phyloP scores from a whole-genome alignment of 2,329 filamentous ascomycete genomes.

The Alternaria dauci region DNA sequence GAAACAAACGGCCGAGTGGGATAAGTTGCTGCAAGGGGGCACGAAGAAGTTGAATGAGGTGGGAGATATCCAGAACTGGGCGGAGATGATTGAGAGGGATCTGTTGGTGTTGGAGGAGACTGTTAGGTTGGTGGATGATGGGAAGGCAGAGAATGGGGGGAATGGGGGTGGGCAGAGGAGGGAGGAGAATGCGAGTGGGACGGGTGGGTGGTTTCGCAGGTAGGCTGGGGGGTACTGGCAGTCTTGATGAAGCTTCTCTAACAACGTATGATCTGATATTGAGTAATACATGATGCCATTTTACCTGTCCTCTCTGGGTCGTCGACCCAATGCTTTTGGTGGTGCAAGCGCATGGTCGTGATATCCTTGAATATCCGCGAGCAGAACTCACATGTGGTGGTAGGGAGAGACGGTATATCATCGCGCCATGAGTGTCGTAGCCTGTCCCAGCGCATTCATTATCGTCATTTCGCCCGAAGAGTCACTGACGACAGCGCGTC shows the following conservation, averaged over 20 bases:
- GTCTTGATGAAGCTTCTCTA: neutral
- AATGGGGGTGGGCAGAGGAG: constrained; percentile 22
- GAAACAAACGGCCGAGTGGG: constrained; percentile 71
- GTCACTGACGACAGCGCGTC: constrained; percentile 15
- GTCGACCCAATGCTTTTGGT: neutral
- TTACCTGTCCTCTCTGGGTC: neutral
- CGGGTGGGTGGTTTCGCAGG: constrained; percentile 24
- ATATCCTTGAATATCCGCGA: neutral
- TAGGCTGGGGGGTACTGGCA: neutral
- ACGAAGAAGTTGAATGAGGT: constrained; percentile 76
- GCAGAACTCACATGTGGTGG: neutral
- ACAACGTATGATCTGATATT: neutral
- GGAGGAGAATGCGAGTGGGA: constrained; percentile 43
- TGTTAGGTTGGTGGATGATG: constrained; percentile 46
- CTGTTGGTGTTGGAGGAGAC: constrained; percentile 54
- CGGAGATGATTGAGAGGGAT: constrained; percentile 73
- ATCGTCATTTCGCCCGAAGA: neutral
- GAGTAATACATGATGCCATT: neutral
- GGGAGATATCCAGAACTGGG: constrained; percentile 86
- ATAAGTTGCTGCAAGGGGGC: constrained; percentile 68
- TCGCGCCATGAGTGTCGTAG: neutral
- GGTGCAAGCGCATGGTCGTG: neutral
- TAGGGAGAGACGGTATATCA: no score
- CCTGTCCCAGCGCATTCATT: neutral
- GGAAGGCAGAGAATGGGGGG: constrained; percentile 17